A percentile compares a stretch with the other conserved stretches of the same genome.
phyloP scores from a whole-genome alignment of 2,329 filamentous ascomycete genomes.

The Cryphonectria parasitica region DNA sequence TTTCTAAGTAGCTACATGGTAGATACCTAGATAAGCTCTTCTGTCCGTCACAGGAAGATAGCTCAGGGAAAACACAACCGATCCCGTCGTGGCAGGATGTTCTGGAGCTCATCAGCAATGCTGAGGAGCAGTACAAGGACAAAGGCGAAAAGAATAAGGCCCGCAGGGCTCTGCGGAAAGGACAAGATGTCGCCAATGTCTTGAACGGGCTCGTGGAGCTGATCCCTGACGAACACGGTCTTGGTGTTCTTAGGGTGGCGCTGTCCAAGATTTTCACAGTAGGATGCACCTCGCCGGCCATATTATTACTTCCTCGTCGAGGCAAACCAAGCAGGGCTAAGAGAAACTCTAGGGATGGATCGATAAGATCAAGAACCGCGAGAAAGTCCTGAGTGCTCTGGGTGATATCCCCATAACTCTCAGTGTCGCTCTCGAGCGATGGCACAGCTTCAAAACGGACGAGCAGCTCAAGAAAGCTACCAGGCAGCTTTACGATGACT shows the following conservation, averaged over 20 bases:
- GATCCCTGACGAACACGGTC: slow-evolving; percentile 7
- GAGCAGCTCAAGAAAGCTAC: neutral
- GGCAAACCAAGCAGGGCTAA: neutral
- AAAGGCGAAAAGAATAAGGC: neutral
- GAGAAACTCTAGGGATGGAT: neutral
- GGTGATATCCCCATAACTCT: neutral
- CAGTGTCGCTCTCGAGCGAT: neutral
- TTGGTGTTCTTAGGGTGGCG: neutral
- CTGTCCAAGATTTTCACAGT: neutral
- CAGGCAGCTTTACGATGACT: neutral
- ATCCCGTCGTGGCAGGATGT: slow-evolving; percentile 3
- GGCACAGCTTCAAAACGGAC: neutral
- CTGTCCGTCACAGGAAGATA: neutral
- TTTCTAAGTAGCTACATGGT: neutral
- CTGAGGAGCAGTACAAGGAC: neutral
- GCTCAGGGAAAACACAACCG: neutral
- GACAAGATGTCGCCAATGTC: neutral
- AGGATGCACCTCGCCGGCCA: neutral
- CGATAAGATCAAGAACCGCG: slow-evolving; percentile 1
- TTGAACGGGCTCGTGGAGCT: neutral
- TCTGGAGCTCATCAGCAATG: neutral
- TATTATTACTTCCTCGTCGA: neutral
- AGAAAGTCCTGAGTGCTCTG: slow-evolving; percentile 2
- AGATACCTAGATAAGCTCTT: neutral
- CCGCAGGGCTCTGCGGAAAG: neutral